A percentile compares a stretch with the other conserved stretches of the same genome.
These are phyloP conservation scores for Triangularia verruculosa DNA, from an alignment of 2,329 filamentous ascomycete species.

Conservation along the genomic window DNA sequence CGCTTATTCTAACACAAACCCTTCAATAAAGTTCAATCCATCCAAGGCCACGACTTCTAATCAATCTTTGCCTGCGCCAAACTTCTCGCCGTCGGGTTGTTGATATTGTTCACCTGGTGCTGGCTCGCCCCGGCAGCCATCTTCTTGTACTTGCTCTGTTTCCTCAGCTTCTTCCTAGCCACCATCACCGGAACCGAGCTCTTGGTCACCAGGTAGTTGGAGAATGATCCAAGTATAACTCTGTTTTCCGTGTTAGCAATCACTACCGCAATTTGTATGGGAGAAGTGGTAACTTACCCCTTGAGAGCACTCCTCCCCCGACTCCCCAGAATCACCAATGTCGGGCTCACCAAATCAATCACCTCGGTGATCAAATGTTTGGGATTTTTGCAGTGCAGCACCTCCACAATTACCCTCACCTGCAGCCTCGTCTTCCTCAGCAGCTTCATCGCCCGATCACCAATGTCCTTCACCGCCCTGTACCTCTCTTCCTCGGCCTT, in stretches of 20 bases:
- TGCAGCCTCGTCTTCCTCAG: slow-evolving; percentile 89
- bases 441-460: slow-evolving; percentile 77
- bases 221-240: slow-evolving; percentile 92
- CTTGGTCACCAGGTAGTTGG: slow-evolving; percentile 95
- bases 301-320: slow-evolving; percentile 89
- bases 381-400: slow-evolving; percentile 96
- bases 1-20: background rate
- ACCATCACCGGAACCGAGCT: slow-evolving; percentile 98
- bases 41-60: slow-evolving; percentile 37
- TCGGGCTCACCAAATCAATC: slow-evolving; percentile 89
- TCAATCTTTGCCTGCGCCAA: slow-evolving; percentile 75
- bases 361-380: slow-evolving; percentile 96
- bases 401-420: slow-evolving; percentile 89
- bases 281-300: slow-evolving; percentile 58
- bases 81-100: slow-evolving; percentile 62
- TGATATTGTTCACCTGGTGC: slow-evolving; percentile 78
- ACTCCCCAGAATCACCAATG: slow-evolving; percentile 88
- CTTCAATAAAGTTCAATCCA: background rate
- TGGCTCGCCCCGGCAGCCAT: slow-evolving; percentile 47
- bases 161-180: slow-evolving; percentile 81
- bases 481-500: slow-evolving; percentile 75
- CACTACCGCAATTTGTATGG: background rate
- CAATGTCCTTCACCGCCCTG: slow-evolving; percentile 78
- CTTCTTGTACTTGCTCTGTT: slow-evolving; percentile 78
- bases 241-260: slow-evolving; percentile 43